Conservation (phyloP, 768 basidiomycete genomes). For the Pisolithus albus region DNA sequence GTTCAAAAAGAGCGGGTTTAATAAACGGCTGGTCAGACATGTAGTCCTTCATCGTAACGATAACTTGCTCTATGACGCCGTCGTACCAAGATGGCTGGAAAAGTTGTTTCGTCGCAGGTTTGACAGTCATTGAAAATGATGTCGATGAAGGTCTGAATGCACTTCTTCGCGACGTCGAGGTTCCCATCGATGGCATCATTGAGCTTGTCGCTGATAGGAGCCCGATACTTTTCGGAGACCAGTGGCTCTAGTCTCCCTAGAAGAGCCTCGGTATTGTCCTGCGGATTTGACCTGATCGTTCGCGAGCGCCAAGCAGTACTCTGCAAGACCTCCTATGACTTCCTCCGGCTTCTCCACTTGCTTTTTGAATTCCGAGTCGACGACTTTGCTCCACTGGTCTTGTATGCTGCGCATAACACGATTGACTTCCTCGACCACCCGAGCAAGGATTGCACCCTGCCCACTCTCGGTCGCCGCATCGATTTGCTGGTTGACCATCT, state of each 20-base stretch:
- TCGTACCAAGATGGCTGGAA: constrained; percentile 91
- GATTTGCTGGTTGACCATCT: constrained; percentile 96
- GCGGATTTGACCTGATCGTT: constrained; percentile 98
- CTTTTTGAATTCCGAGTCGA: constrained; percentile 83
- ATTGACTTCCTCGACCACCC: constrained; percentile 81
- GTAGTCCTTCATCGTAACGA: constrained; percentile 95
- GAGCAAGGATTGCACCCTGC: constrained; percentile 87
- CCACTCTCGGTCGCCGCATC: constrained; percentile 94
- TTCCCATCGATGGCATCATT: constrained; percentile 98
- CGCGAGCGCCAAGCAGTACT: constrained; percentile 93
- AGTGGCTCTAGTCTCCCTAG: constrained; percentile 82
- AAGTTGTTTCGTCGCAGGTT: constrained; percentile 75
- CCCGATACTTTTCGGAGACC: constrained; percentile 88
- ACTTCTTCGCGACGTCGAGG: constrained; percentile 96
- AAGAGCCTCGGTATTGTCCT: constrained; percentile 84
- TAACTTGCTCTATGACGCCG: constrained; percentile 76
- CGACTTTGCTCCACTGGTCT: constrained; percentile 75
- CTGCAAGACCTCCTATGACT: constrained; percentile 79
- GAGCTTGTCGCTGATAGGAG: constrained; percentile 73
- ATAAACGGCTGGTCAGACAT: constrained; percentile 90
- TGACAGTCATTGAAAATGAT: constrained; percentile 94
- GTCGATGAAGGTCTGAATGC: constrained; percentile 89
- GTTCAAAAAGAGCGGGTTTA: constrained; percentile 84
- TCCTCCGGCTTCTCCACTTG: constrained; percentile 87
- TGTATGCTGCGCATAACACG: constrained; percentile 88